Conservation (phyloP, 1,284 basidiomycete species). For the Phylloboletellus chloephorus region DNA sequence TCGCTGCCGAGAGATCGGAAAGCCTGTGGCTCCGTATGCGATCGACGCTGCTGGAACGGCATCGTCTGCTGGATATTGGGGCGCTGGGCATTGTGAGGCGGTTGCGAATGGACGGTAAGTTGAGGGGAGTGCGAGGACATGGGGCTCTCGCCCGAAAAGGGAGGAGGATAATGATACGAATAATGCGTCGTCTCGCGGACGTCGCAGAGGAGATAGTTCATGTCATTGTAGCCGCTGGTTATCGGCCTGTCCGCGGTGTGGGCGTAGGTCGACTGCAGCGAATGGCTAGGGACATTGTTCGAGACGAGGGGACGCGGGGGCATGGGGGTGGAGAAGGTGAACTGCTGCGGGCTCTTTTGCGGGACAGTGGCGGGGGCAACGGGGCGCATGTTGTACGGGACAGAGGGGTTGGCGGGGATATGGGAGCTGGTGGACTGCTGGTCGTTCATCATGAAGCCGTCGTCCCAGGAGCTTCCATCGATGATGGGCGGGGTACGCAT, state of each 20-base stretch:
- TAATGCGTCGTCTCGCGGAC: slow-evolving; percentile 32
- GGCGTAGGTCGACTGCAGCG: slow-evolving; percentile 29
- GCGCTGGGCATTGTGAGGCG: slow-evolving; percentile 27
- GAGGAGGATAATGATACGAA: slow-evolving; percentile 35
- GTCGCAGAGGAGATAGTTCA: slow-evolving; percentile 33
- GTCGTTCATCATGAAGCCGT: slow-evolving; percentile 50
- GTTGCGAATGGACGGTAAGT: slow-evolving; percentile 31
- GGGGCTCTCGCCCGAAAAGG: slow-evolving; percentile 32
- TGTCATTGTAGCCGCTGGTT: slow-evolving; percentile 33
- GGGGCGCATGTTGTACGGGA: slow-evolving; percentile 39
- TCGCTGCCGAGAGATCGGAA: slow-evolving; percentile 31
- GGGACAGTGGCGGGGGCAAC: slow-evolving; percentile 26
- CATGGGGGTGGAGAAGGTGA: slow-evolving; percentile 32
- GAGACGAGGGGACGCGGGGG: slow-evolving; percentile 29
- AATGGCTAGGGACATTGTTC: slow-evolving; percentile 26
- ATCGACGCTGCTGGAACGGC: slow-evolving; percentile 32
- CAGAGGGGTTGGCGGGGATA: slow-evolving; percentile 35
- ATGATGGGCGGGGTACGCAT: slow-evolving; percentile 39
- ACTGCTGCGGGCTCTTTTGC: slow-evolving; percentile 34
- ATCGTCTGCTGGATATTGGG: slow-evolving; percentile 26
- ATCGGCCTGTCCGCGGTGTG: slow-evolving; percentile 30
- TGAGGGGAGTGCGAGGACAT: slow-evolving; percentile 33
- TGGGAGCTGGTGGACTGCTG: slow-evolving; percentile 37
- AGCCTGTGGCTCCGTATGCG: slow-evolving; percentile 30
- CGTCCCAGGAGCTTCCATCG: slow-evolving; percentile 52